These are phyloP conservation scores for Lecanicillium sp. DNA, from an alignment of 2,329 filamentous ascomycete genomes.

Conservation along the genomic window DNA sequence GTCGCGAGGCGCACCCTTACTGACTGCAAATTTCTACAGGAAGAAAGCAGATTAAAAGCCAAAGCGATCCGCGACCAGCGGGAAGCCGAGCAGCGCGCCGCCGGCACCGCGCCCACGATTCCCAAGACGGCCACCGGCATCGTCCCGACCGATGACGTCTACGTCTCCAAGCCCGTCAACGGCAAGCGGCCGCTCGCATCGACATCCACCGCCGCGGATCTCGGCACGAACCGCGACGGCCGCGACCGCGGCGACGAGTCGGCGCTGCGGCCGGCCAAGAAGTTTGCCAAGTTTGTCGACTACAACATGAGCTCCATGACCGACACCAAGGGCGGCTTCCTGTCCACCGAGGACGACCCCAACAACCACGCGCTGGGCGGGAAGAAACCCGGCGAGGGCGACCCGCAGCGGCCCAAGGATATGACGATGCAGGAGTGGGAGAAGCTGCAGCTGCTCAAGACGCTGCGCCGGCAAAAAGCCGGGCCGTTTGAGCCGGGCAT, in stretches of 20 bases:
- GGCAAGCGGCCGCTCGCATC: slow-evolving; percentile 65
- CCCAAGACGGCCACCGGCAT: slow-evolving; percentile 60
- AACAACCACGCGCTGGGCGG: slow-evolving; percentile 66
- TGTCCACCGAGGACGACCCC: slow-evolving; percentile 87
- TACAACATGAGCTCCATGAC: slow-evolving; percentile 98
- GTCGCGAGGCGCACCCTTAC: slow-evolving; percentile 13
- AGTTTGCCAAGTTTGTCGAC: slow-evolving; percentile 91
- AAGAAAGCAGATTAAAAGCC: slow-evolving; percentile 80
- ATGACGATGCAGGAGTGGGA: slow-evolving; percentile 96
- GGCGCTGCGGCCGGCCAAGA: slow-evolving; percentile 67
- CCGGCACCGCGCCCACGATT: slow-evolving; percentile 35
- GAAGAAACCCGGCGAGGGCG: slow-evolving; percentile 30
- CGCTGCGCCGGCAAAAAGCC: slow-evolving; percentile 64
- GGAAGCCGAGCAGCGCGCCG: slow-evolving; percentile 54
- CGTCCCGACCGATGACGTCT: slow-evolving; percentile 60
- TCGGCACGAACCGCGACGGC: slow-evolving; percentile 64
- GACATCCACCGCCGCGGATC: slow-evolving; percentile 23
- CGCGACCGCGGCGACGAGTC: slow-evolving; percentile 42
- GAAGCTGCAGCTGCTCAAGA: slow-evolving; percentile 65
- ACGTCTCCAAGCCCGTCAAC: slow-evolving; percentile 38
- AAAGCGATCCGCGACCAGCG: slow-evolving; percentile 76
- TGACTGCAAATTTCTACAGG: too few species aligned
- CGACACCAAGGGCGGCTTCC: slow-evolving; percentile 93
- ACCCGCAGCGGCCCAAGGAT: slow-evolving; percentile 64
- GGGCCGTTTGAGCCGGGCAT: slow-evolving; percentile 87